A percentile compares a stretch with the other conserved stretches of the same genome.
Evolutionary conservation across 1,284 basidiomycete species (phyloP).

Genomic region (Papiliotrema terrestris): DNA sequence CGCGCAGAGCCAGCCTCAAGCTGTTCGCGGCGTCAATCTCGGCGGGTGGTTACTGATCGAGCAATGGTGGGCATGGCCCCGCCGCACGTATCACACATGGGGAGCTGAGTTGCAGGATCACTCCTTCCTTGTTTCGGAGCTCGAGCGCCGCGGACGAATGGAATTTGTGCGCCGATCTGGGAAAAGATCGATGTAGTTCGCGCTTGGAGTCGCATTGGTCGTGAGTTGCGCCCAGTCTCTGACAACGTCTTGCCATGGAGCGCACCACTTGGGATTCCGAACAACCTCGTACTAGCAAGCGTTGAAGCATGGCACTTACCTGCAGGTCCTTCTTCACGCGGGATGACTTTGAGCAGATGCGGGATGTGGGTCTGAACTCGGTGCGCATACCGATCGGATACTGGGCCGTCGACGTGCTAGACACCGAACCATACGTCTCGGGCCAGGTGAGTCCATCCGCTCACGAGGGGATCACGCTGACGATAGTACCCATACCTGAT

Average conservation of each 20-base stretch:
- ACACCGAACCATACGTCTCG: conserved; percentile 31
- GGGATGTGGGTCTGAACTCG: conserved; percentile 26
- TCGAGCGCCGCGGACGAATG: conserved; percentile 25
- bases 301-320: neutral
- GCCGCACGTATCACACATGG: neutral
- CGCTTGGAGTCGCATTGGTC: conserved; percentile 23
- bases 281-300: too few species aligned
- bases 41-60: conserved; percentile 29
- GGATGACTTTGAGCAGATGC: conserved; percentile 30
- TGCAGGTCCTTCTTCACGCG: conserved; percentile 36
- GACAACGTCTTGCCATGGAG: neutral
- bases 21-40: conserved; percentile 25
- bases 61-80: conserved; percentile 16
- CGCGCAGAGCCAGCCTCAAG: neutral
- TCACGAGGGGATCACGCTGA: neutral
- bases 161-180: conserved; percentile 21
- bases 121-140: conserved; percentile 23
- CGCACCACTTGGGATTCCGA: too few species aligned
- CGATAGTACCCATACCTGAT: conserved; percentile 24
- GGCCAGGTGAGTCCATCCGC: conserved; percentile 17
- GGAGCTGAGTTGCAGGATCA: conserved; percentile 23
- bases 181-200: conserved; percentile 11
- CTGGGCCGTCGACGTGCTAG: conserved; percentile 28
- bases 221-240: conserved; percentile 11
- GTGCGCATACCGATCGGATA: conserved; percentile 37